Conservation (phyloP, 345 rosid genomes). For the Geranium brycei region DNA sequence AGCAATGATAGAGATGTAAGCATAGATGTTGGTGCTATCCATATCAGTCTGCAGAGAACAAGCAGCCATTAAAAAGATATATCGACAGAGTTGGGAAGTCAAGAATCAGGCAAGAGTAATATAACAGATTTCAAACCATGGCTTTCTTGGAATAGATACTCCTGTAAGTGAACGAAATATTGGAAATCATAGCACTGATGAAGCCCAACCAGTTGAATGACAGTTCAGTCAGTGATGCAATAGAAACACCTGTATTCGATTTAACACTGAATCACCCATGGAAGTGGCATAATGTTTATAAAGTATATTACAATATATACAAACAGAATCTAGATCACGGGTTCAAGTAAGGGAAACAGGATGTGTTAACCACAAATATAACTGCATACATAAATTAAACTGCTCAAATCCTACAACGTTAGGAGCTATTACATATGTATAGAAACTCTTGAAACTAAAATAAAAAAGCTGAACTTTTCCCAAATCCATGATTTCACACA, state of each 20-base stretch:
- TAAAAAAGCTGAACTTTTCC: too few species aligned
- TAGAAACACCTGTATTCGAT: conserved; percentile 47
- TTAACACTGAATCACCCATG: neutral
- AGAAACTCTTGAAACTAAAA: too few species aligned
- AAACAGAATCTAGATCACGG: too few species aligned
- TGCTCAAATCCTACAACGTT: too few species aligned
- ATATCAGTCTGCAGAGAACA: conserved; percentile 63
- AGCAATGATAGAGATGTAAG: conserved; percentile 93
- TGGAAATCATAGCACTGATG: conserved; percentile 97
- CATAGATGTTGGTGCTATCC: conserved; percentile 92
- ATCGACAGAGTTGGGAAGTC: neutral
- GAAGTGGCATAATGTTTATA: too few species aligned
- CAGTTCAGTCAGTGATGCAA: conserved; percentile 88
- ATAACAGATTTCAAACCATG: conserved; percentile 36
- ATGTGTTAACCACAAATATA: too few species aligned
- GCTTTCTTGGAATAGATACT: conserved; percentile 97
- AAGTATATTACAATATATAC: neutral
- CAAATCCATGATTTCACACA: too few species aligned
- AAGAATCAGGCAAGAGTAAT: neutral
- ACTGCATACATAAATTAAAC: too few species aligned
- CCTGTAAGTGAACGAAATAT: conserved; percentile 87
- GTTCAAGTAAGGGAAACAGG: too few species aligned
- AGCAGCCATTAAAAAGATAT: too few species aligned
- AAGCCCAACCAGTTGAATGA: conserved; percentile 95
- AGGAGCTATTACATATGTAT: too few species aligned